Evolutionary conservation across 345 rosid genomes (phyloP).

Genomic region (Heritiera fomes): DNA sequence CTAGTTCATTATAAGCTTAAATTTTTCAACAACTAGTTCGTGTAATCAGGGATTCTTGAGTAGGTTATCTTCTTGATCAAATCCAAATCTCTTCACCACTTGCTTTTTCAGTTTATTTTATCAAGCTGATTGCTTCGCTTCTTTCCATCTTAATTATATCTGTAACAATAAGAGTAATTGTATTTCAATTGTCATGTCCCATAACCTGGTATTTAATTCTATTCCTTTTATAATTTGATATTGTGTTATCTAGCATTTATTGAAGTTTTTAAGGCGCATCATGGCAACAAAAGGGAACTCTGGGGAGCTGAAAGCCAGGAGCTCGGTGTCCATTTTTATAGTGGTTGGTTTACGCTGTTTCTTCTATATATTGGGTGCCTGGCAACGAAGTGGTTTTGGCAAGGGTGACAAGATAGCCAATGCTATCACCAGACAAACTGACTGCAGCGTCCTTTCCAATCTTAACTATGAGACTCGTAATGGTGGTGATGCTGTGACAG

Average conservation of each 20-base stretch:
- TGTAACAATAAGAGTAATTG: neutral
- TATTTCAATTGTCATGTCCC: neutral
- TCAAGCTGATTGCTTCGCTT: neutral
- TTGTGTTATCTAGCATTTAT: neutral
- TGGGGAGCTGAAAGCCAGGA: conserved; percentile 35
- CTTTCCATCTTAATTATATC: neutral
- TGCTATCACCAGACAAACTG: conserved; percentile 40
- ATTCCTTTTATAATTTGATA: neutral
- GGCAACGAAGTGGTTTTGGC: conserved; percentile 16
- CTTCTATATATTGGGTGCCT: conserved; percentile 13
- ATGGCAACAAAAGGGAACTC: conserved; percentile 16
- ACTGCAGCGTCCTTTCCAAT: conserved; percentile 1
- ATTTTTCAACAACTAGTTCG: neutral
- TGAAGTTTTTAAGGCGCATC: conserved; percentile 9
- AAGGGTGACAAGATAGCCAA: conserved; percentile 51
- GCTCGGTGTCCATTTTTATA: conserved; percentile 46
- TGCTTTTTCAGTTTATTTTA: neutral
- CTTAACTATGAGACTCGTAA: conserved; percentile 20
- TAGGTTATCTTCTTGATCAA: conserved; percentile 6
- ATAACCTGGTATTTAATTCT: conserved; percentile 1
- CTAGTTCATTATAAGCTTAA: neutral
- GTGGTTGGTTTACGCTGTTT: conserved; percentile 20
- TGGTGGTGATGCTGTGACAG: conserved; percentile 4
- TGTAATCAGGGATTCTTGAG: neutral
- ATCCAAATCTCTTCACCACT: neutral